Base-by-base conservation (phyloP, 805 yeast species). In the Ascoidea asiatica region DNA sequence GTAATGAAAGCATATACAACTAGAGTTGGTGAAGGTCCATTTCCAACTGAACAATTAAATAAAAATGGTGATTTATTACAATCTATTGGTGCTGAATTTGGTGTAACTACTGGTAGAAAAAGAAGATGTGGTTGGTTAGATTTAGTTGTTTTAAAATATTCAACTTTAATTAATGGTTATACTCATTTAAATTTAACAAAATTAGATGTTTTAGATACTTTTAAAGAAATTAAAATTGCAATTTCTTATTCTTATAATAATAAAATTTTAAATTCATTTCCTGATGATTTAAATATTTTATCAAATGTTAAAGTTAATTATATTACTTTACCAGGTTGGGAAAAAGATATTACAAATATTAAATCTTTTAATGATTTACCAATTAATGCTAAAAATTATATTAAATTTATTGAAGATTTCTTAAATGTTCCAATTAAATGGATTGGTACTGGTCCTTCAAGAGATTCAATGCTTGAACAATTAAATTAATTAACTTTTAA, bases 111-210 rank as follows among this genome's bases (percentile, higher is more conserved):
- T 36, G 98, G 98, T 53, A 81, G 98, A 70, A 88, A 89, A 75
- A 84, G 98, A 72, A 81, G 98, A 68, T 92, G 98, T 65, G 98
- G 98, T 46, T 92, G 98, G 98, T 78, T 92, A 60, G 98, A 92
- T 66, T 71, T 92, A 56, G 97, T 92, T 20, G 96, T 92, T 21
- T 70, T 92, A 64, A 85, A 83, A 63, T 90, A 92, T 68, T 87
- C 97, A 37, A 78, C 88, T 46, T 65, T 80, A 60, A 86, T 92
- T 63, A 92, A 92, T 60, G 98, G 98, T 46, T 92, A 90, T 75
- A 92, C 98, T 41, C 74, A 83, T 43, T 71, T 92, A 61, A 92
- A 92, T 73, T 81, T 92, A 61, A 92, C 98, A 55, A 92, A 92
- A 65, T 76, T 92, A 59, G 98, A 92, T 59, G 96, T 92, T 39